Percentiles rank a stretch among this genome's conserved stretches.
Evolutionary conservation across 1,284 basidiomycete genomes (phyloP).

Genomic region (Rhodotorula sp.): DNA sequence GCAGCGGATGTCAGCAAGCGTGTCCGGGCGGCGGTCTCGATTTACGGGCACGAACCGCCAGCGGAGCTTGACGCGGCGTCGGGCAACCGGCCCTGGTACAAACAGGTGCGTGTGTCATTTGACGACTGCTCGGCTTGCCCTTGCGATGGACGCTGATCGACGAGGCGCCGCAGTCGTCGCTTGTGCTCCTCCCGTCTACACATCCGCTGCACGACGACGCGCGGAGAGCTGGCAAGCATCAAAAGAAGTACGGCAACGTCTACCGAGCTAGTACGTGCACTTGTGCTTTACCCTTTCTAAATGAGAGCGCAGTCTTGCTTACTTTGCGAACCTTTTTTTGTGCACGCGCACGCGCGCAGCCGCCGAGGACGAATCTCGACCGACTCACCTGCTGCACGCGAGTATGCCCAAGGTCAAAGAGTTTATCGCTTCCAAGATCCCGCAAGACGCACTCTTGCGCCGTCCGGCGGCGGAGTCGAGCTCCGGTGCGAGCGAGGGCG

Average conservation of each 20-base stretch:
- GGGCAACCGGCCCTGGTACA: conserved; percentile 35
- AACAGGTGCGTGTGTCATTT: conserved; percentile 17
- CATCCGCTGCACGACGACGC: conserved; percentile 40
- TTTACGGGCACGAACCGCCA: conserved; percentile 38
- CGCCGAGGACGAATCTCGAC: conserved; percentile 38
- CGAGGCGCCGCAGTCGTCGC: conserved; percentile 24
- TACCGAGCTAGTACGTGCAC: conserved; percentile 29
- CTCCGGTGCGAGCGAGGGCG: not conserved
- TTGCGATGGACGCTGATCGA: not conserved
- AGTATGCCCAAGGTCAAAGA: conserved; percentile 38
- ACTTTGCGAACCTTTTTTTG: not conserved
- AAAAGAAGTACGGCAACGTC: conserved; percentile 40
- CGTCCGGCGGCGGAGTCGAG: not conserved
- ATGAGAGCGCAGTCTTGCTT: not conserved
- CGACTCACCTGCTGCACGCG: conserved; percentile 34
- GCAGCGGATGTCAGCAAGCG: conserved; percentile 12
- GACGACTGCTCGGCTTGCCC: too few species aligned
- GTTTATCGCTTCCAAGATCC: conserved; percentile 25
- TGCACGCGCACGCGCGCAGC: conserved; percentile 5
- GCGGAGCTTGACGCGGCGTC: conserved; percentile 30
- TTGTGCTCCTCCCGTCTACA: conserved; percentile 35
- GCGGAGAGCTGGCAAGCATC: conserved; percentile 33
- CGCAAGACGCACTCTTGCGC: conserved; percentile 4
- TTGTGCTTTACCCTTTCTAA: too few species aligned
- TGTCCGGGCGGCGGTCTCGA: conserved; percentile 29